Percentiles rank a stretch among this genome's conserved stretches.
Conservation (phyloP, 1,284 basidiomycete genomes). For the Cutaneotrichosporon sp. region DNA sequence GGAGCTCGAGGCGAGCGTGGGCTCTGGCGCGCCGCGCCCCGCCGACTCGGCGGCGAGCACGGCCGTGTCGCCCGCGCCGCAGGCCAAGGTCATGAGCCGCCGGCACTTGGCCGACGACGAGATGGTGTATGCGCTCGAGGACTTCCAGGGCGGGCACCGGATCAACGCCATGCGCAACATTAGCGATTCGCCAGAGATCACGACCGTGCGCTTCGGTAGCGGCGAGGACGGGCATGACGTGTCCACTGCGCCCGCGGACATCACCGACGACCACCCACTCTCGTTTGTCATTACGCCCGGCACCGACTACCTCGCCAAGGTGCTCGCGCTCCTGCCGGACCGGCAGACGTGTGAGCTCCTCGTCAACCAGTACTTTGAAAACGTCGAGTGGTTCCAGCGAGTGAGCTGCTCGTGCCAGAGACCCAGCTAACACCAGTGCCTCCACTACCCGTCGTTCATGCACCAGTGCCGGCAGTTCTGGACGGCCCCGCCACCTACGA, state of each 20-base stretch:
- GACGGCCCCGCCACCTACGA: constrained; percentile 1
- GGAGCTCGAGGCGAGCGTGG: constrained; percentile 14
- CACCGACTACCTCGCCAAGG: constrained; percentile 23
- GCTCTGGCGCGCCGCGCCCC: neutral
- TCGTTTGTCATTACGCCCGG: constrained; percentile 18
- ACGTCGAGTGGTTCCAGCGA: constrained; percentile 28
- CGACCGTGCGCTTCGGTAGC: neutral
- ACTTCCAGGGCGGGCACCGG: constrained; percentile 25
- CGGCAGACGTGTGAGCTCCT: constrained; percentile 19
- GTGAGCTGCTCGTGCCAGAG: neutral
- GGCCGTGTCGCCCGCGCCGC: neutral
- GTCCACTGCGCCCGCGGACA: neutral
- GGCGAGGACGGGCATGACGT: neutral
- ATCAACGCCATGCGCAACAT: constrained; percentile 28
- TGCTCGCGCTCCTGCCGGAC: constrained; percentile 20
- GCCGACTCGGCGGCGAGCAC: neutral
- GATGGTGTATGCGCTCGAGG: constrained; percentile 27
- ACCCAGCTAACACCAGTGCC: constrained; percentile 14
- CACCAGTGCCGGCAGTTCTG: constrained; percentile 20
- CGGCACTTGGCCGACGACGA: constrained; percentile 25
- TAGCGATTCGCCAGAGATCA: constrained; percentile 11
- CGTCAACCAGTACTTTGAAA: constrained; percentile 25
- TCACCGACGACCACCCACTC: constrained; percentile 18
- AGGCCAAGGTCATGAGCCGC: constrained; percentile 13
- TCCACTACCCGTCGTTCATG: constrained; percentile 27